Evolutionary conservation across 2,329 filamentous ascomycete species (phyloP).

Genomic region (Epichloe amarillans): DNA sequence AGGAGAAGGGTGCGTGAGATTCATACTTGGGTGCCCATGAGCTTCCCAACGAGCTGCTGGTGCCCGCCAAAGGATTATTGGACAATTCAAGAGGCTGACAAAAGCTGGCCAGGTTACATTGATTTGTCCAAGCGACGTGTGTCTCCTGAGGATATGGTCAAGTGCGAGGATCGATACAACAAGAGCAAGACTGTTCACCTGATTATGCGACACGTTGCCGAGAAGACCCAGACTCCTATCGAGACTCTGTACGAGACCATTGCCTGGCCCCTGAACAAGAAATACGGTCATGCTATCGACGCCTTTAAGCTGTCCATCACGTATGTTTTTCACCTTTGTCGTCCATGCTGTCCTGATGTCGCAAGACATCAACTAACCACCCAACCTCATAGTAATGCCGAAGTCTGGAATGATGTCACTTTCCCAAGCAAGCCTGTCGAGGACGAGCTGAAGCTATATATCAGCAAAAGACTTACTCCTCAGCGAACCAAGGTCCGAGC

Average conservation of each 20-base stretch:
- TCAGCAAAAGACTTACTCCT: slow-evolving; percentile 90
- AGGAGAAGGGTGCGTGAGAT: slow-evolving; percentile 68
- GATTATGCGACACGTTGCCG: slow-evolving; percentile 96
- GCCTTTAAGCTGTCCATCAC: slow-evolving; percentile 99
- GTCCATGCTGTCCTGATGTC: neutral
- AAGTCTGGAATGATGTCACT: slow-evolving; percentile 85
- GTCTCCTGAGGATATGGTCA: slow-evolving; percentile 91
- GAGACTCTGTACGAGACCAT: slow-evolving; percentile 89
- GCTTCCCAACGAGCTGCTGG: too few species aligned
- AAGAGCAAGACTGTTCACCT: slow-evolving; percentile 99
- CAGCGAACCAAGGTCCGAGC: slow-evolving; percentile 98
- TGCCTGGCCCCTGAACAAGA: slow-evolving; percentile 94
- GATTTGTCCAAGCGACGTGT: slow-evolving; percentile 98
- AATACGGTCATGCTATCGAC: slow-evolving; percentile 91
- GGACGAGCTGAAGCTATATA: slow-evolving; percentile 87
- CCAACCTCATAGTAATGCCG: slow-evolving; percentile 57
- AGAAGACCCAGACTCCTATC: slow-evolving; percentile 92
- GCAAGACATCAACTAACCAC: neutral
- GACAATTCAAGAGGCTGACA: slow-evolving; percentile 13
- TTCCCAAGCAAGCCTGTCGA: slow-evolving; percentile 79
- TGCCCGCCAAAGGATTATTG: neutral
- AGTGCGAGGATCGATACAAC: slow-evolving; percentile 99
- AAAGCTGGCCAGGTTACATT: slow-evolving; percentile 56
- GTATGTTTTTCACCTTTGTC: slow-evolving; percentile 32
- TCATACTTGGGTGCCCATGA: neutral